Conservation (phyloP, 495 filamentous ascomycete species). For the Penicillium diatomitis region DNA sequence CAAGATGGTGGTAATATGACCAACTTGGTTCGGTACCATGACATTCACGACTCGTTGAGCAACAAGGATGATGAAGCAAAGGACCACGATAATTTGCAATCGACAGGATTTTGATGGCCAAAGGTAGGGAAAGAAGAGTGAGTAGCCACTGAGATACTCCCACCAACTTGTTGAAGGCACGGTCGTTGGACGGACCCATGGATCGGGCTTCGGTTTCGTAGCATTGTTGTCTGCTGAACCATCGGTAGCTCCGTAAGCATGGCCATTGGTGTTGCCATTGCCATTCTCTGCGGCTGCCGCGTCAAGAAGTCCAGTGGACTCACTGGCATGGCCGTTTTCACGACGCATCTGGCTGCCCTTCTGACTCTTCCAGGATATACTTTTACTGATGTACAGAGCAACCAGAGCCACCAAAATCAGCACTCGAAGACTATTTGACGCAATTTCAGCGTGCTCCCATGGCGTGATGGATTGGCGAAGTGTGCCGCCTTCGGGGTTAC, state of each 20-base stretch:
- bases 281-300: slow-evolving; percentile 34
- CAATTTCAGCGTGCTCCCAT: slow-evolving; percentile 59
- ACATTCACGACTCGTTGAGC: slow-evolving; percentile 69
- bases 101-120: slow-evolving; percentile 68
- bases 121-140: slow-evolving; percentile 85
- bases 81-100: slow-evolving; percentile 61
- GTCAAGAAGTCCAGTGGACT: slow-evolving; percentile 47
- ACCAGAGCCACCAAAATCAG: slow-evolving; percentile 49
- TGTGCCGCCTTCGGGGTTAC: slow-evolving; percentile 36
- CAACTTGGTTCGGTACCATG: slow-evolving; percentile 68
- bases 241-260: slow-evolving; percentile 42
- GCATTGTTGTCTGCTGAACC: slow-evolving; percentile 27
- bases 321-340: slow-evolving; percentile 30
- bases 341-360: slow-evolving; percentile 15
- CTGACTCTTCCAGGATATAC: slow-evolving; percentile 31
- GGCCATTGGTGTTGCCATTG: slow-evolving; percentile 37
- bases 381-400: slow-evolving; percentile 46
- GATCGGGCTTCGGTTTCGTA: slow-evolving; percentile 30
- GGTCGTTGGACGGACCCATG: slow-evolving; percentile 59
- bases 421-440: slow-evolving; percentile 50
- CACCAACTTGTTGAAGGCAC: slow-evolving; percentile 67
- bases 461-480: slow-evolving; percentile 42
- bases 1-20: slow-evolving; percentile 60
- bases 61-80: slow-evolving; percentile 68
- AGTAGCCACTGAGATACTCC: slow-evolving; percentile 84